phyloP scores from a whole-genome alignment of 192 early-diverging fungal genomes.

The Spinellus fusiger region DNA sequence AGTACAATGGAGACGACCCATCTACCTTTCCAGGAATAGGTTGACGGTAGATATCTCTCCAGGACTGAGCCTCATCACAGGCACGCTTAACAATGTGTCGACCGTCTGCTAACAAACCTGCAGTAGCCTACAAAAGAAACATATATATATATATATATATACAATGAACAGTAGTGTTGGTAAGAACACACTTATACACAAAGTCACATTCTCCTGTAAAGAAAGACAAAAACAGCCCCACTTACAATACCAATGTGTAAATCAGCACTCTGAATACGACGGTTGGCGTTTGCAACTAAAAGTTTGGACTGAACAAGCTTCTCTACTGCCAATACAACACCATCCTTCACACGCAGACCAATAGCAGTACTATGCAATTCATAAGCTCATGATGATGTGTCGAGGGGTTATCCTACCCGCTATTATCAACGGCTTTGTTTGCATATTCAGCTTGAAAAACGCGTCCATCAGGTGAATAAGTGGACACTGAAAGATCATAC shows the following conservation, averaged over 20 bases:
- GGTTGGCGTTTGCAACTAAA: conserved; percentile 88
- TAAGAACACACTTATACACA: neutral
- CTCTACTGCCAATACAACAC: conserved; percentile 94
- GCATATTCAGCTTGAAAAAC: conserved; percentile 99
- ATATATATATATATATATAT: conserved; percentile 1
- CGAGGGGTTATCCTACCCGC: conserved; percentile 74
- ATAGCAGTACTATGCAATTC: conserved; percentile 81
- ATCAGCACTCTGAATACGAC: conserved; percentile 87
- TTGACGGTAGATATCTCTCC: conserved; percentile 77
- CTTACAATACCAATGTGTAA: conserved; percentile 88
- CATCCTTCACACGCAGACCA: conserved; percentile 89
- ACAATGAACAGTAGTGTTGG: neutral
- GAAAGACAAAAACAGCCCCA: neutral
- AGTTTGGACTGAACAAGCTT: conserved; percentile 94
- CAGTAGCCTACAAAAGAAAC: conserved; percentile 57
- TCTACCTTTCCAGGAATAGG: conserved; percentile 79
- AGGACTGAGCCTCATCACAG: conserved; percentile 86
- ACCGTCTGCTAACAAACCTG: conserved; percentile 90
- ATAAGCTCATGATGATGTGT: no score
- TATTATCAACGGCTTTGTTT: conserved; percentile 96
- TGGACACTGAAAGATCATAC: conserved; percentile 97
- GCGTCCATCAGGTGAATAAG: conserved; percentile 98
- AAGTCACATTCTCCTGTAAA: neutral
- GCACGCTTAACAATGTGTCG: conserved; percentile 84
- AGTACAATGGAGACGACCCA: neutral